Percentiles rank a stretch among this genome's conserved stretches.
phyloP scores from a whole-genome alignment of 768 basidiomycete species.

The Sistotremastrum suecicum region DNA sequence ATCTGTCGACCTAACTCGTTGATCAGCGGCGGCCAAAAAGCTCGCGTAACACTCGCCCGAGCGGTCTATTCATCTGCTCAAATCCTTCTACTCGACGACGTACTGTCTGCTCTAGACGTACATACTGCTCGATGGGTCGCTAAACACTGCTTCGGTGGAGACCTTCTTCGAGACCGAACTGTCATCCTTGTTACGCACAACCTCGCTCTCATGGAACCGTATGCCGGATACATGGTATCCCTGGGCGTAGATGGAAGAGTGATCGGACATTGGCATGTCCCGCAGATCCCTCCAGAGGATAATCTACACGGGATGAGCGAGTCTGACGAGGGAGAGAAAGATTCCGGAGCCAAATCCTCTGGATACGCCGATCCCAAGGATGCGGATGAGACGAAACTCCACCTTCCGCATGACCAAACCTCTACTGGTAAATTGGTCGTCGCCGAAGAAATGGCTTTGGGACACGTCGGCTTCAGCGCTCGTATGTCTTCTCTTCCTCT shows the following conservation, averaged over 20 bases:
- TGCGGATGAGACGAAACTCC: too few species aligned
- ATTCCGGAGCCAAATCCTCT: too few species aligned
- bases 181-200: constrained; percentile 39
- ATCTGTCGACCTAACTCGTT: neutral
- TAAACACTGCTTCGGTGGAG: constrained; percentile 20
- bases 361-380: too few species aligned
- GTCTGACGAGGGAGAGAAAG: too few species aligned
- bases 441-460: constrained; percentile 47
- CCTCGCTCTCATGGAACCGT: constrained; percentile 73
- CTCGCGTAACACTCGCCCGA: constrained; percentile 28
- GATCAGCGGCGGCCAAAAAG: constrained; percentile 34
- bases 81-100: constrained; percentile 27
- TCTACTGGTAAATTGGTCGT: constrained; percentile 44
- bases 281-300: too few species aligned
- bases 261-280: too few species aligned
- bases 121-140: constrained; percentile 24
- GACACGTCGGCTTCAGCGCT: constrained; percentile 40
- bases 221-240: constrained; percentile 69
- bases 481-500: too few species aligned
- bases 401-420: too few species aligned
- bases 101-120: constrained; percentile 33
- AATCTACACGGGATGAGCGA: too few species aligned
- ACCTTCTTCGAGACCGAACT: constrained; percentile 21
- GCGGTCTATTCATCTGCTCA: constrained; percentile 29
- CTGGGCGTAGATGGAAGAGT: constrained; percentile 28